Conservation (phyloP, 306 rosid species). For the Vicia villosa region DNA sequence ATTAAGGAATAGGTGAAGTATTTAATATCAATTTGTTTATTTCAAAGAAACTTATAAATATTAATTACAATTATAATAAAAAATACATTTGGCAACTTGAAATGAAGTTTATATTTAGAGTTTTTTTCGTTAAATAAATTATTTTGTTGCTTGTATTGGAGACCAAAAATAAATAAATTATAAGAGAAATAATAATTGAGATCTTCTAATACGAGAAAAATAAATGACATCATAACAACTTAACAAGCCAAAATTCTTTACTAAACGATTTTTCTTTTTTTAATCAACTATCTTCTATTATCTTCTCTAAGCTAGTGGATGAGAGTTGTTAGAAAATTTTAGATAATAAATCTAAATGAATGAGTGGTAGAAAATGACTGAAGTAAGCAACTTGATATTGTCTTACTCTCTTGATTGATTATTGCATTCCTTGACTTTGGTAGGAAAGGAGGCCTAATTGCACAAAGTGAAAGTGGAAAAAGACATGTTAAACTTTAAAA, state of each 20-base stretch:
- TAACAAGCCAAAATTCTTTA: not conserved
- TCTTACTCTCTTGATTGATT: constrained; percentile 28
- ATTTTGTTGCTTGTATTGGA: no score
- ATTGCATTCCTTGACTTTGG: constrained; percentile 45
- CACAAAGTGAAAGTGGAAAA: constrained; percentile 39
- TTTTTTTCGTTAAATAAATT: no score
- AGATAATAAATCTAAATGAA: constrained; percentile 1
- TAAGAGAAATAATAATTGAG: no score
- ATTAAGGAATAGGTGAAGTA: no score
- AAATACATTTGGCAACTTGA: no score
- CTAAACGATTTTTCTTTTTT: not conserved
- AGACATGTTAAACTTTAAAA: constrained; percentile 48
- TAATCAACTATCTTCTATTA: not conserved
- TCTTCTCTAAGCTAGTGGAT: not conserved
- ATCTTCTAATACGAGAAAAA: no score
- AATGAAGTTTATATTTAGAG: no score
- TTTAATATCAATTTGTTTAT: no score
- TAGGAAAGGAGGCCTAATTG: constrained; percentile 33
- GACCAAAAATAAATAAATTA: no score
- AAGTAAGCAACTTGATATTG: constrained; percentile 31
- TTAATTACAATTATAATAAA: no score
- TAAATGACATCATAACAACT: no score
- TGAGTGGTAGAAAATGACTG: constrained; percentile 46
- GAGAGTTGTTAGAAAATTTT: not conserved
- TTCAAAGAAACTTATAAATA: no score